Evolutionary conservation across 257 asterid species (phyloP).

Genomic region (Ilex aquifolium): DNA sequence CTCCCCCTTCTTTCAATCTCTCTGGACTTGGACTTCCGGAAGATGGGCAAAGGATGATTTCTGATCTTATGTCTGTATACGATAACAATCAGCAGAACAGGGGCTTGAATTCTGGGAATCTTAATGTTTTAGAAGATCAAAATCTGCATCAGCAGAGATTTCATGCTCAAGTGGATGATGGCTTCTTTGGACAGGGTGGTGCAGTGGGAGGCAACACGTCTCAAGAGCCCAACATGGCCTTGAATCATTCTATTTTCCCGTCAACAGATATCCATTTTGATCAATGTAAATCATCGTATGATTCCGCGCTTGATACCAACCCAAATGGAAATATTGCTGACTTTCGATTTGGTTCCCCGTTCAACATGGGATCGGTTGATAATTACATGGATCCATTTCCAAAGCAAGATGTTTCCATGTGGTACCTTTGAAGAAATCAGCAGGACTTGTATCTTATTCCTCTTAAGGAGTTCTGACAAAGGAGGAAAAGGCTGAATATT

Average conservation of each 20-base stretch:
- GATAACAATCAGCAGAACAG: slow-evolving; percentile 35
- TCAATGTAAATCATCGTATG: slow-evolving; percentile 3
- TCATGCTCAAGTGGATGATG: slow-evolving; percentile 5
- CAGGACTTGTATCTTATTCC: background rate
- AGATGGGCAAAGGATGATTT: slow-evolving; percentile 57
- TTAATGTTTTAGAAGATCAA: slow-evolving; percentile 4
- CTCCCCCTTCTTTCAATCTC: slow-evolving; percentile 28
- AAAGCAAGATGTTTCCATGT: slow-evolving; percentile 15
- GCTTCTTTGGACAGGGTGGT: background rate
- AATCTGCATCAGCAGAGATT: background rate
- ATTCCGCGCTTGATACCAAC: slow-evolving; percentile 6
- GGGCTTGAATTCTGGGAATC: slow-evolving; percentile 16
- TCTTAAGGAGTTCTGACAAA: background rate
- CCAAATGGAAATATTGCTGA: slow-evolving; percentile 6
- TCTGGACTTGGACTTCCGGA: slow-evolving; percentile 56
- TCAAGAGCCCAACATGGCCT: slow-evolving; percentile 10
- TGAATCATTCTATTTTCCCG: slow-evolving; percentile 3
- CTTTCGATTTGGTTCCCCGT: slow-evolving; percentile 12
- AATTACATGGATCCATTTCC: slow-evolving; percentile 9
- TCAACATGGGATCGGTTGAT: slow-evolving; percentile 9
- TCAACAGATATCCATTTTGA: slow-evolving; percentile 3
- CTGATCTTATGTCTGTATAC: slow-evolving; percentile 49
- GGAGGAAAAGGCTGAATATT: background rate
- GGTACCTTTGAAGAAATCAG: slow-evolving; percentile 14
- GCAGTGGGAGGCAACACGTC: too few relatives aligned